These are phyloP conservation scores for Trichoderma polysporum DNA, from an alignment of 2,329 filamentous ascomycete species.

Conservation along the genomic window DNA sequence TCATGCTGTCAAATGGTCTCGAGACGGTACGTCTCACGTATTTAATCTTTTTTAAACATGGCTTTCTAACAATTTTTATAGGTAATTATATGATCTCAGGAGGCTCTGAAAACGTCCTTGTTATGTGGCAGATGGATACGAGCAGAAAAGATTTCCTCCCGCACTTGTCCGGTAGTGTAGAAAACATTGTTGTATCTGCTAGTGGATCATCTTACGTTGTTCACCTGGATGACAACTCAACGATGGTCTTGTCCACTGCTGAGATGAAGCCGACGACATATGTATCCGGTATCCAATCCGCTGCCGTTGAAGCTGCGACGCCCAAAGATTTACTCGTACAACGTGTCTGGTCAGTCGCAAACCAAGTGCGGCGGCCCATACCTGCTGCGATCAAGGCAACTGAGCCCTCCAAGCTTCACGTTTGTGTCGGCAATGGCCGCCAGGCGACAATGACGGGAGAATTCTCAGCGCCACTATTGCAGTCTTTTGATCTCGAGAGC, in stretches of 20 bases:
- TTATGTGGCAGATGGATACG: constrained; percentile 92
- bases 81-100: constrained; percentile 94
- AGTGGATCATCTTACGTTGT: constrained; percentile 78
- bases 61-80: constrained; percentile 41
- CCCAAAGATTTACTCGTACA: constrained; percentile 54
- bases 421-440: constrained; percentile 65
- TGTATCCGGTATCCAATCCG: constrained; percentile 76
- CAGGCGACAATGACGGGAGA: constrained; percentile 54
- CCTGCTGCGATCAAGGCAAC: constrained; percentile 63
- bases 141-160: constrained; percentile 79
- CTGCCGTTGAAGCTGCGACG: constrained; percentile 49
- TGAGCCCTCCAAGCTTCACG: constrained; percentile 61
- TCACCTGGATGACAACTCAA: constrained; percentile 86
- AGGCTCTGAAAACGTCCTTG: constrained; percentile 82
- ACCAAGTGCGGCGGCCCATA: constrained; percentile 49
- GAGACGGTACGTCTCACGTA: constrained; percentile 63
- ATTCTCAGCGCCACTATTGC: constrained; percentile 61
- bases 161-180: constrained; percentile 83
- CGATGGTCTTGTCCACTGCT: constrained; percentile 85
- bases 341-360: constrained; percentile 48
- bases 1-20: constrained; percentile 84
- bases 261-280: constrained; percentile 84
- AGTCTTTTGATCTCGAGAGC: constrained; percentile 81
- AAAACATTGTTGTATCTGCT: constrained; percentile 79
- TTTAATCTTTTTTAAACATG: not conserved